Evolutionary conservation across 164 flowering plant species (phyloP).

Genomic region (Warburgia ugandensis): DNA sequence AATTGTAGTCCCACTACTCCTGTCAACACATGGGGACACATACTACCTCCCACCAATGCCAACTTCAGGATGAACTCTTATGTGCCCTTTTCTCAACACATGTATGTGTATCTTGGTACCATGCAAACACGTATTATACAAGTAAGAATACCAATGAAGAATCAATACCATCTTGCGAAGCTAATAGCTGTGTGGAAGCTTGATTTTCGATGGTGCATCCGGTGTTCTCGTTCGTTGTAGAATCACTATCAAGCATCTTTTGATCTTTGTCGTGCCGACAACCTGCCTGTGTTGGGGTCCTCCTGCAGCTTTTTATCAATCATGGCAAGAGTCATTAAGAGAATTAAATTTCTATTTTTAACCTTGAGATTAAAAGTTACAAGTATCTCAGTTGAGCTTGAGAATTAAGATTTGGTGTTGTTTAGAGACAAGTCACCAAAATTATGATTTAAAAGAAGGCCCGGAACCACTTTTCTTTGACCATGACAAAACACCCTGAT

Average conservation of each 20-base stretch:
- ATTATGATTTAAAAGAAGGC: slow-evolving; percentile 10
- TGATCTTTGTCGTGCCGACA: slow-evolving; percentile 22
- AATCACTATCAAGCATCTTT: slow-evolving; percentile 23
- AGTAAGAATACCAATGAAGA: not conserved
- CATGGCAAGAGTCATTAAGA: slow-evolving; percentile 17
- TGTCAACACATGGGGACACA: not conserved
- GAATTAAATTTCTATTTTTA: slow-evolving; percentile 15
- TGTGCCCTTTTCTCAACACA: not conserved
- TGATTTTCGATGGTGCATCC: not conserved
- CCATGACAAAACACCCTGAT: slow-evolving; percentile 34
- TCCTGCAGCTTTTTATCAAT: slow-evolving; percentile 22
- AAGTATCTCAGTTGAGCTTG: not conserved
- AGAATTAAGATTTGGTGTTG: slow-evolving; percentile 8
- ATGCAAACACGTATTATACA: not conserved
- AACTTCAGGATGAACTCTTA: not conserved
- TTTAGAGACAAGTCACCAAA: slow-evolving; percentile 30
- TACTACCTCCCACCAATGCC: not conserved
- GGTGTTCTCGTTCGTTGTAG: slow-evolving; percentile 12
- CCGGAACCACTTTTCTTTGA: slow-evolving; percentile 35
- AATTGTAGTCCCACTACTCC: not conserved
- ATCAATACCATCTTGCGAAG: not conserved
- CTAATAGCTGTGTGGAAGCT: not conserved
- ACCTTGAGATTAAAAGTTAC: slow-evolving; percentile 21
- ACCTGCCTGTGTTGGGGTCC: slow-evolving; percentile 18
- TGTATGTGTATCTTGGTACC: not conserved